phyloP scores from a whole-genome alignment of 2,329 filamentous ascomycete species.

The Pestalotiopsis sp. region DNA sequence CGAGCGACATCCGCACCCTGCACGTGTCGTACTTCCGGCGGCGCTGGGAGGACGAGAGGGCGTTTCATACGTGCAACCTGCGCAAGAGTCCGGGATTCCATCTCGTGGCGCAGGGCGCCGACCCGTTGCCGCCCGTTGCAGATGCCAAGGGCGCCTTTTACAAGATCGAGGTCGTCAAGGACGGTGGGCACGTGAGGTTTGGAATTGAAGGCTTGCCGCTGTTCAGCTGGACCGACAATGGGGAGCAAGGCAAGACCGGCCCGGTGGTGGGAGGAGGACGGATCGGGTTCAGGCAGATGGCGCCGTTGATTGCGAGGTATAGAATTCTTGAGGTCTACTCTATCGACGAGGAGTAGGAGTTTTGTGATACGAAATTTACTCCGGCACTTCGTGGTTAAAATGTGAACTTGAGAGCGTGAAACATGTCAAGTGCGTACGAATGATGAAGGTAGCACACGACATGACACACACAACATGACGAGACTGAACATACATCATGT shows the following conservation, averaged over 20 bases:
- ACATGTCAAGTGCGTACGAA: no score
- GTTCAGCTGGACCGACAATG: conserved; percentile 1
- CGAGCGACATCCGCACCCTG: neutral
- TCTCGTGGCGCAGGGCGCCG: conserved; percentile 9
- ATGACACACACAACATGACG: no score
- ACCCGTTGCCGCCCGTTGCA: conserved; percentile 4
- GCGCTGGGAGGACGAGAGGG: conserved; percentile 8
- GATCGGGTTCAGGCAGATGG: conserved; percentile 11
- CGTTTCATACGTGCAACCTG: conserved; percentile 10
- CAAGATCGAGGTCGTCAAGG: conserved; percentile 7
- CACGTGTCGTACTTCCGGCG: conserved; percentile 10
- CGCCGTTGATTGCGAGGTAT: conserved; percentile 7
- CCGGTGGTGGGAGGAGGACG: neutral
- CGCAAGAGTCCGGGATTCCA: conserved; percentile 6
- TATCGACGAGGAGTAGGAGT: neutral
- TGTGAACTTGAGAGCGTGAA: no score
- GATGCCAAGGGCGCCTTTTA: neutral
- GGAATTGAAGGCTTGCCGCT: neutral
- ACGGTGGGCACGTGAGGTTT: neutral
- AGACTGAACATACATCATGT: no score
- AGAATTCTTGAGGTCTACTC: neutral
- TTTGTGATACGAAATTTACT: no score
- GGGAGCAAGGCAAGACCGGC: neutral
- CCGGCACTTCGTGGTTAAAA: no score
- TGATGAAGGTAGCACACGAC: no score